A percentile compares a stretch with the other conserved stretches of the same genome.
These are phyloP conservation scores for Eucalyptus rudis DNA, from an alignment of 345 rosid species.

Conservation along the genomic window DNA sequence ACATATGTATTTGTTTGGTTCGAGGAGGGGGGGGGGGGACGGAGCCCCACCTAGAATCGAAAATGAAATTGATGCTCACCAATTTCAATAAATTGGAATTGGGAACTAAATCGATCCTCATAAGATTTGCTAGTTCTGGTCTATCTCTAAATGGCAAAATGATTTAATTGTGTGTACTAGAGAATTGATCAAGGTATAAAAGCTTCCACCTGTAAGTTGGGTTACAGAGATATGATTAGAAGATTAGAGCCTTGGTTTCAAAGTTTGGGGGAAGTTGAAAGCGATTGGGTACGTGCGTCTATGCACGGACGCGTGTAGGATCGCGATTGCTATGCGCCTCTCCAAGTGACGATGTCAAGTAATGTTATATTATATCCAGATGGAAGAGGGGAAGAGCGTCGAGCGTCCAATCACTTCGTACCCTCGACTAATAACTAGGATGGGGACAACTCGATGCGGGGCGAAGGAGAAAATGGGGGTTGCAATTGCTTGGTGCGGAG, in stretches of 20 bases:
- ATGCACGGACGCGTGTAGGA: neutral
- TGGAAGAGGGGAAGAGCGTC: neutral
- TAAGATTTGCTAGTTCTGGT: rapidly evolving
- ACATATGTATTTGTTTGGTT: too few species aligned
- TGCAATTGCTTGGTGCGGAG: neutral
- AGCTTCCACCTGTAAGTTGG: neutral
- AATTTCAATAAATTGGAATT: too few species aligned
- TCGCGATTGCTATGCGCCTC: neutral
- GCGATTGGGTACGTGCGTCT: neutral
- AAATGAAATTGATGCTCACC: too few species aligned
- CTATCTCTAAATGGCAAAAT: rapidly evolving
- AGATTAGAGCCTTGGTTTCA: neutral
- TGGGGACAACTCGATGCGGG: neutral
- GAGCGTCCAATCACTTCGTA: neutral
- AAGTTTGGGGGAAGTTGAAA: neutral
- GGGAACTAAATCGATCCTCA: too few species aligned
- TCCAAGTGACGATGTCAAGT: neutral
- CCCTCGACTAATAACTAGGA: neutral
- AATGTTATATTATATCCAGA: too few species aligned
- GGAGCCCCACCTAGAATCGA: too few species aligned
- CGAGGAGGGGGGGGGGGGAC: neutral
- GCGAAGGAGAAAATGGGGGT: neutral
- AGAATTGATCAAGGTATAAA: too few species aligned
- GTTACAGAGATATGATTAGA: neutral
- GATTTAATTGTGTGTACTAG: too few species aligned